A percentile compares a stretch with the other conserved stretches of the same genome.
These are phyloP conservation scores for Pleurostoma richardsiae DNA, from an alignment of 2,329 filamentous ascomycete species.

Conservation along the genomic window DNA sequence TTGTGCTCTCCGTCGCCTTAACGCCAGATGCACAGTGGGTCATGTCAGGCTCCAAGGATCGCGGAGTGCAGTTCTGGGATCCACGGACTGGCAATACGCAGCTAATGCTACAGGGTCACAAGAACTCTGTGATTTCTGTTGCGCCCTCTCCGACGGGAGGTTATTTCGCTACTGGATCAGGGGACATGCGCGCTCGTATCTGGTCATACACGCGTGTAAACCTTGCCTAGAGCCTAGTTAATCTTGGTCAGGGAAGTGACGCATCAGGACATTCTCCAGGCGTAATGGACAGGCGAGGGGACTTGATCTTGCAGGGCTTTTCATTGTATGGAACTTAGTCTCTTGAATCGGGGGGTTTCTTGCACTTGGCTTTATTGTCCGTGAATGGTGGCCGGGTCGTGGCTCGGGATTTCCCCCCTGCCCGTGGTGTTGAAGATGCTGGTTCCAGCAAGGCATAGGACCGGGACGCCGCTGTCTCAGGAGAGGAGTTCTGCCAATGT, in stretches of 20 bases:
- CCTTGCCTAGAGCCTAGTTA: slow-evolving; percentile 5
- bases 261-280: no score
- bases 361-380: no score
- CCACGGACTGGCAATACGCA: slow-evolving; percentile 88
- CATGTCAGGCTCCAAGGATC: slow-evolving; percentile 93
- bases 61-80: slow-evolving; percentile 98
- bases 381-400: no score
- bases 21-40: slow-evolving; percentile 95
- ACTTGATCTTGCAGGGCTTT: background rate
- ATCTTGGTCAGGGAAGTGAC: no score
- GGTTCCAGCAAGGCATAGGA: no score
- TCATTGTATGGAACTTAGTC: no score
- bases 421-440: no score
- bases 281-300: no score
- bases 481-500: no score
- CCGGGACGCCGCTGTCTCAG: no score
- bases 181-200: slow-evolving; percentile 95
- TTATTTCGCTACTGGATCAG: slow-evolving; percentile 92
- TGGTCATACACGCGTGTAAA: slow-evolving; percentile 71
- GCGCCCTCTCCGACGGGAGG: slow-evolving; percentile 85
- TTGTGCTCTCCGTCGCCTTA: slow-evolving; percentile 90
- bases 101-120: slow-evolving; percentile 97
- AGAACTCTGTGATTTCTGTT: slow-evolving; percentile 97
- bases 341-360: no score
- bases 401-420: no score